These are phyloP conservation scores for Globisporangium okanoganense DNA, from an alignment of 352 stramenopile species.

Conservation along the genomic window DNA sequence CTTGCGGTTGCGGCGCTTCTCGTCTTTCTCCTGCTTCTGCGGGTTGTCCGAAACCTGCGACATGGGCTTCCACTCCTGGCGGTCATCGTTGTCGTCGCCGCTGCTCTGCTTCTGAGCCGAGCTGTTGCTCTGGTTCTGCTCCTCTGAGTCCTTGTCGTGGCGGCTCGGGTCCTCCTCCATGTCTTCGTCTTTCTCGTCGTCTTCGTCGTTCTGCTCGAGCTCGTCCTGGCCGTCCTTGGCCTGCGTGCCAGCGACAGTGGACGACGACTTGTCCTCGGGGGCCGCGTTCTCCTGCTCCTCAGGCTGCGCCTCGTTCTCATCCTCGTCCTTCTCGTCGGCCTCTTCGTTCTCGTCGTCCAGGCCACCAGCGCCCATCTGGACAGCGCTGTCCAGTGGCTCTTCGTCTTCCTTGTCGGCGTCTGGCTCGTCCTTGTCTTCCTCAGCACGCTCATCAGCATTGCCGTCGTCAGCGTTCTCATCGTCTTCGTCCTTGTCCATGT, in stretches of 20 bases:
- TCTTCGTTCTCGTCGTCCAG: conserved; percentile 75
- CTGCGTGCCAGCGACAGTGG: conserved; percentile 66
- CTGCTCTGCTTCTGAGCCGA: conserved; percentile 44
- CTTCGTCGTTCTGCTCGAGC: conserved; percentile 47
- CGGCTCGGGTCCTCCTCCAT: conserved; percentile 25
- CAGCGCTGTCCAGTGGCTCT: conserved; percentile 57
- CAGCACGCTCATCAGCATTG: conserved; percentile 31
- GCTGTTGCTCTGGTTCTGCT: conserved; percentile 57
- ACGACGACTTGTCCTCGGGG: conserved; percentile 38
- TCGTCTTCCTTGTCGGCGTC: conserved; percentile 68
- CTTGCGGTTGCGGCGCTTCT: conserved; percentile 71
- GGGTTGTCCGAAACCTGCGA: conserved; percentile 38
- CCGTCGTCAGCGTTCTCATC: conserved; percentile 31
- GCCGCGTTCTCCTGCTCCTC: conserved; percentile 45
- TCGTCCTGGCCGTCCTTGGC: conserved; percentile 81
- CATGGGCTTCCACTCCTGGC: conserved; percentile 51
- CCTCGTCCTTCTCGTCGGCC: conserved; percentile 55
- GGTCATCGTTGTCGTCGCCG: conserved; percentile 53
- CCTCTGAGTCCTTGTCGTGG: conserved; percentile 29
- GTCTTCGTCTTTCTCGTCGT: conserved; percentile 46
- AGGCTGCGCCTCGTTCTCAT: conserved; percentile 50
- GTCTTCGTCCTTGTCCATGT: conserved; percentile 53
- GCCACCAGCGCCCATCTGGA: conserved; percentile 67
- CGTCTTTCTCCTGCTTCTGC: conserved; percentile 42
- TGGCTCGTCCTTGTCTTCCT: conserved; percentile 54